These are phyloP conservation scores for Ceratocystis eucalypticola DNA, from an alignment of 2,329 filamentous ascomycete species.

Conservation along the genomic window DNA sequence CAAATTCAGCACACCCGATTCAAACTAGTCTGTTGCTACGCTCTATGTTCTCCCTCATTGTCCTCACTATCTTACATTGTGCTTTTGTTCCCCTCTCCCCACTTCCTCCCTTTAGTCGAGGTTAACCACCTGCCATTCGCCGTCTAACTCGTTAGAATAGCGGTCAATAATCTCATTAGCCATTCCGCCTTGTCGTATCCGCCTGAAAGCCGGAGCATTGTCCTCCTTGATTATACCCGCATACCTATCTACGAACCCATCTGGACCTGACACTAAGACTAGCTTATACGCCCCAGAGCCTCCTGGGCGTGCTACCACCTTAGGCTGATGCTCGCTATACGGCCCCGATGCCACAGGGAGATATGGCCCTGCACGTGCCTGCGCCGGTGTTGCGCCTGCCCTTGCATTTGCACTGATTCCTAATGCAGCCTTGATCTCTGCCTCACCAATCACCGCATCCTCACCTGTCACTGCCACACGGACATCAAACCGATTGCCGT, in stretches of 20 bases:
- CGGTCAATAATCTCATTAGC: constrained; percentile 15
- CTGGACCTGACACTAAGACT: constrained; percentile 77
- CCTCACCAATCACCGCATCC: constrained; percentile 46
- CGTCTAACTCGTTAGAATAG: constrained; percentile 7
- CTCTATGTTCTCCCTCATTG: too few relatives aligned
- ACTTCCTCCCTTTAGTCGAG: constrained; percentile 6
- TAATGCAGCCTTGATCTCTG: constrained; percentile 33
- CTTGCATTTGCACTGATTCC: constrained; percentile 22
- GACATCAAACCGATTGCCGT: constrained; percentile 46
- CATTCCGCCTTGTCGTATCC: constrained; percentile 17
- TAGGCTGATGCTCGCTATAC: constrained; percentile 18
- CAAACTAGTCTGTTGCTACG: too few relatives aligned
- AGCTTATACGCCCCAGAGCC: constrained; percentile 41
- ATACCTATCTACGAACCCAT: constrained; percentile 72
- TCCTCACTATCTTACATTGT: constrained; percentile 4
- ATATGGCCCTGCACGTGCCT: constrained; percentile 22
- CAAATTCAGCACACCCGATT: background rate
- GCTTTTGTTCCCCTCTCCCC: background rate
- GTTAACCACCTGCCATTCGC: constrained; percentile 18
- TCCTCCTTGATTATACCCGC: constrained; percentile 41
- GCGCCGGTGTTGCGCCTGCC: constrained; percentile 22
- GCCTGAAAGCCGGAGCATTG: constrained; percentile 15
- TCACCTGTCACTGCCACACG: constrained; percentile 78
- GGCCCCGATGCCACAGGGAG: constrained; percentile 23
- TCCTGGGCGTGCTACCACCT: constrained; percentile 19